Evolutionary conservation across 148 eudicot genomes (phyloP).

Genomic region (Chenopodium quinoa): DNA sequence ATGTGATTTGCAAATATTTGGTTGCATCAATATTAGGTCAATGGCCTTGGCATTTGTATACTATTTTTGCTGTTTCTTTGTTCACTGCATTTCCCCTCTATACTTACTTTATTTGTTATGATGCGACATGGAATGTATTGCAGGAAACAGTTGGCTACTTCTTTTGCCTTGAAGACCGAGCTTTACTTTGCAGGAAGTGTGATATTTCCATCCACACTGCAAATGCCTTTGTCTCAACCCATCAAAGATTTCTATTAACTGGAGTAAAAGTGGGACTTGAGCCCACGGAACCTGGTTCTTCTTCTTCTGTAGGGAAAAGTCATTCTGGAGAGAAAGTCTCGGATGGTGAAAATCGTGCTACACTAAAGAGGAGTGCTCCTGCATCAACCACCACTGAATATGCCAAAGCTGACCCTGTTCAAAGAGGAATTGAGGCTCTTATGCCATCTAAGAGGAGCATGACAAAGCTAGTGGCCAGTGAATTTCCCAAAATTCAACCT

Average conservation of each 20-base stretch:
- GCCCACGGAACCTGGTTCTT: constrained; percentile 43
- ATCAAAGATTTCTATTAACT: constrained; percentile 83
- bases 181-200: constrained; percentile 84
- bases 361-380: constrained; percentile 33
- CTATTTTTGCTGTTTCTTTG: background rate
- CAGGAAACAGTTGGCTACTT: constrained; percentile 91
- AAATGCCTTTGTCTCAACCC: constrained; percentile 63
- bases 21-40: background rate
- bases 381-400: constrained; percentile 34
- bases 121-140: constrained; percentile 15
- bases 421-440: constrained; percentile 37
- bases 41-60: background rate
- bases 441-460: constrained; percentile 39
- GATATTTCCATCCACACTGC: constrained; percentile 82
- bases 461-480: constrained; percentile 37
- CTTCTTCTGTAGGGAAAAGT: constrained; percentile 54
- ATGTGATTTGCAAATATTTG: background rate
- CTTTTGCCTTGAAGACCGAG: constrained; percentile 95
- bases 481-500: constrained; percentile 40
- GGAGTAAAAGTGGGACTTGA: constrained; percentile 92
- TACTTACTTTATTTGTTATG: constrained; percentile 11
- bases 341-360: constrained; percentile 37
- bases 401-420: constrained; percentile 34
- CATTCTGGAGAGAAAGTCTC: constrained; percentile 43
- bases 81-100: background rate